Evolutionary conservation across 2,329 filamentous ascomycete species (phyloP).

Genomic region (Zymoseptoria brevis): DNA sequence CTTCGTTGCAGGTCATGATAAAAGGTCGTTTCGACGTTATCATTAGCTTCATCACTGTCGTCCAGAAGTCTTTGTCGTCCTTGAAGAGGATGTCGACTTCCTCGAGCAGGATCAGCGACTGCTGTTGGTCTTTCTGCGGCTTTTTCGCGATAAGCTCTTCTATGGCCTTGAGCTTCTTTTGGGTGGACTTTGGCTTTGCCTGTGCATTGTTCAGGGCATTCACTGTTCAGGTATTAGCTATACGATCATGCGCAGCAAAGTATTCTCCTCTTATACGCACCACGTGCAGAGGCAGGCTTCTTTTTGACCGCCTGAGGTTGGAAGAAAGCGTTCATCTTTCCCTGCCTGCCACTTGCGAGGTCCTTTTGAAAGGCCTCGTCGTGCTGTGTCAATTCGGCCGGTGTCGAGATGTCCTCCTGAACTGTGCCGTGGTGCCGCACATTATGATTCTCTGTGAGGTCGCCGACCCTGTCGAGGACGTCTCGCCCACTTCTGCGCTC

Average conservation of each 20-base stretch:
- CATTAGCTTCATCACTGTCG: slow-evolving; percentile 69
- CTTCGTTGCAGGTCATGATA: slow-evolving; percentile 90
- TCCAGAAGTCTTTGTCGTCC: slow-evolving; percentile 93
- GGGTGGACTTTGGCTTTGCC: slow-evolving; percentile 23
- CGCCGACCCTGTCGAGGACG: slow-evolving; percentile 81
- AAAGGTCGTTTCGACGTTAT: slow-evolving; percentile 82
- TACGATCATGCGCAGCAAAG: not conserved
- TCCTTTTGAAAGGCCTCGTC: slow-evolving; percentile 48
- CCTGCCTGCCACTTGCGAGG: slow-evolving; percentile 62
- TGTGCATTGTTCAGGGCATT: slow-evolving; percentile 4
- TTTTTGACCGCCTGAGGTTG: slow-evolving; percentile 34
- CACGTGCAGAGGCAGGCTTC: slow-evolving; percentile 11
- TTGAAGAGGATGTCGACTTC: slow-evolving; percentile 92
- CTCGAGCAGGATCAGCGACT: slow-evolving; percentile 88
- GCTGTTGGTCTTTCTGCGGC: slow-evolving; percentile 57
- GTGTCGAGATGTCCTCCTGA: slow-evolving; percentile 19
- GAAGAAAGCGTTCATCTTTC: slow-evolving; percentile 76
- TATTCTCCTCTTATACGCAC: not conserved
- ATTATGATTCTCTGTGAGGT: slow-evolving; percentile 94
- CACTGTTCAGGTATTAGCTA: not conserved
- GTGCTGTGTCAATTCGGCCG: slow-evolving; percentile 32
- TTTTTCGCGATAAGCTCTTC: slow-evolving; percentile 29
- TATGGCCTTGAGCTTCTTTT: slow-evolving; percentile 20
- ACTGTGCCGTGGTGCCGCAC: slow-evolving; percentile 49
- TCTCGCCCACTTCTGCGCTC: slow-evolving; percentile 81